Percentiles rank a stretch among this genome's conserved stretches.
Evolutionary conservation across 257 asterid species (phyloP).

Genomic region (Solanum habrochaites): DNA sequence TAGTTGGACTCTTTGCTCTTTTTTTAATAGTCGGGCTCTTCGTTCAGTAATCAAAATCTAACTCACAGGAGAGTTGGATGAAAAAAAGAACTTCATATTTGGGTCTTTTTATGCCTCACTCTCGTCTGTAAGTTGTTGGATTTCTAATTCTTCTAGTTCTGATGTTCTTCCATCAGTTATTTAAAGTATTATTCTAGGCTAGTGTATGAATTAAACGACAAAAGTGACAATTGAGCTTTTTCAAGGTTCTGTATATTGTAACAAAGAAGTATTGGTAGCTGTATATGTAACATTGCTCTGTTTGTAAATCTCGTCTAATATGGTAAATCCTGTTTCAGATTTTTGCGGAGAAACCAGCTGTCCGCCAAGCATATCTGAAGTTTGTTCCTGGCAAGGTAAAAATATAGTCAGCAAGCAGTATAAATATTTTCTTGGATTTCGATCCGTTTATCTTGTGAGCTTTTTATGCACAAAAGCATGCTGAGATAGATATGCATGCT

Average conservation of each 20-base stretch:
- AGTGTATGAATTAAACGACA: neutral
- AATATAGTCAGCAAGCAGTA: neutral
- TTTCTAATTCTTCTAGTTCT: neutral
- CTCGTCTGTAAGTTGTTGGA: neutral
- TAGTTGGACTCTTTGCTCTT: neutral
- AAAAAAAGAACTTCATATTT: neutral
- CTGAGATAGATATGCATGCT: neutral
- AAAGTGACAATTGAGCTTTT: neutral
- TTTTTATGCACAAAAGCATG: neutral
- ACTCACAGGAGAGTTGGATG: neutral
- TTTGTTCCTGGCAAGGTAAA: constrained; percentile 84
- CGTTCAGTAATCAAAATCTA: neutral
- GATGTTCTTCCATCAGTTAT: neutral
- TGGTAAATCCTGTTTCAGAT: constrained; percentile 36
- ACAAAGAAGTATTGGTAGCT: neutral
- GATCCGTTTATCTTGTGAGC: neutral
- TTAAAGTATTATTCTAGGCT: neutral
- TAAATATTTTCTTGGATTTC: neutral
- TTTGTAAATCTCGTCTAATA: neutral
- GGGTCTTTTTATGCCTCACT: neutral
- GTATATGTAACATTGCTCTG: neutral
- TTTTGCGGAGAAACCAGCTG: constrained; percentile 98
- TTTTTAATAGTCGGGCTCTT: neutral
- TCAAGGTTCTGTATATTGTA: neutral
- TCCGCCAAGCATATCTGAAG: constrained; percentile 85